Base-by-base conservation (phyloP, 768 basidiomycete species). In the Pleurotus tuoliensis region DNA sequence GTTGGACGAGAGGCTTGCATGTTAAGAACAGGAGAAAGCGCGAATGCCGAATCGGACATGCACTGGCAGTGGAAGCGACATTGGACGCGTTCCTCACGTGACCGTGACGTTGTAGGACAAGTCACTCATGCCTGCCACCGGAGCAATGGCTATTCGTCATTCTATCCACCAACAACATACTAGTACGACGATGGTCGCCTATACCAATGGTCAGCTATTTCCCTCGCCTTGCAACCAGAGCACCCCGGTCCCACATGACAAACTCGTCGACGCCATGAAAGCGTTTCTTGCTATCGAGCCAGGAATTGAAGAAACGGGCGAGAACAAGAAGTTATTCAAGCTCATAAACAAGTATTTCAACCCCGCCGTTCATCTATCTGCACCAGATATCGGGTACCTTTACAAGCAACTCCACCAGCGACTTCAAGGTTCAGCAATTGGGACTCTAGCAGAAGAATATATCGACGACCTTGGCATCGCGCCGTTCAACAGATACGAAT, bases 271-370 rank as follows among this genome's bases (percentile, higher is more conserved):
- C 5, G 51, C 51, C 11, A 53, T 53, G 9, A 53, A 53, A 41
- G 51, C 51, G 9, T 53, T 53, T 41, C 51, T 53, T n/a, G 38
- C 22, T 20, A 20, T 27, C 37, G 51, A 53, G 24, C 51, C 51
- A 53, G 51, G 51, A 12, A 53, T 53, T 22, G 51, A 53, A 11
- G 38, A 39, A 22, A 53, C 51, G 20, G 11, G 7, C 7, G 51
- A 53, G 39, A 53, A 53, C 37, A 41, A 40, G 24, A 39, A 40
- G 39, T 9, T 53, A 8, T 53, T 53, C 51, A 39, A 53, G 2
- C 51, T 53, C 39, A 53, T 53, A n/a, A 53, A 53, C 51, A 41
- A 53, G 24, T 53, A 53, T n/a, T 53, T 53, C 51, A 53, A 53
- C 20, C 51, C 51, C 51, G 13, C 51, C 18, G n/a, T 20, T 22